Base-by-base conservation (phyloP, 129 eudicot species). In the Kitagawia praeruptora region DNA sequence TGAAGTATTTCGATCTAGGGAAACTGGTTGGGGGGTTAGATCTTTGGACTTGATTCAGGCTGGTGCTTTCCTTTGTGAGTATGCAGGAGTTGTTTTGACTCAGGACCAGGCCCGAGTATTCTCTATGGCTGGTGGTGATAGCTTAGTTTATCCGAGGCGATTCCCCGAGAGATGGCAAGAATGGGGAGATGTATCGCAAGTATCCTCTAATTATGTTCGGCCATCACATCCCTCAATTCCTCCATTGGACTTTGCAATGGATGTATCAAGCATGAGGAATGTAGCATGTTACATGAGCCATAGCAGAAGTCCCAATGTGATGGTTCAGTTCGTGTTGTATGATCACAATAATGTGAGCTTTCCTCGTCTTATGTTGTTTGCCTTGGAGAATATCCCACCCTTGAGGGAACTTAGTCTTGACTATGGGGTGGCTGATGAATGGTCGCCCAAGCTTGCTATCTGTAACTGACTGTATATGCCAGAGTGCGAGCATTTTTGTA, bases 251-350 rank as follows among this genome's bases (percentile, higher is more conserved):
- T 67, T 67, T 67, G 73, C 73, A 31, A 67, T 67, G 73, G 73
- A 67, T 67, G 73, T 91, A 49, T 91, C 96, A 27, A 87, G 87
- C 81, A 81, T 89, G 91, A 91, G 90, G 81, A 93, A 93, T 67
- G 86, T 87, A 18, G 98, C 98, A 47, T 90, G 96, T 87, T 93
- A 93, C 77, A 84, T 91, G 78, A 89, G 98, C 85, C 92, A 91
- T 82, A 89, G 92, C 78, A 73, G 86, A 0, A 83, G 88, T 63
- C 98, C 98, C 27, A 93, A 93, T 85, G 96, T 91, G 63, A 56
- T 93, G 54, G 93, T 91, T 81, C 98, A 91, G 82, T 80, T 83
- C 64, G 96, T 93, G 71, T 75, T 93, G 80, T 86, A 86, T 81
- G 98, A 93, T 86, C 94, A 91, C 72, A 81, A 82, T 48, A 91